Evolutionary conservation across 139 green algal species (phyloP).

Genomic region (Picochlorum sp.): DNA sequence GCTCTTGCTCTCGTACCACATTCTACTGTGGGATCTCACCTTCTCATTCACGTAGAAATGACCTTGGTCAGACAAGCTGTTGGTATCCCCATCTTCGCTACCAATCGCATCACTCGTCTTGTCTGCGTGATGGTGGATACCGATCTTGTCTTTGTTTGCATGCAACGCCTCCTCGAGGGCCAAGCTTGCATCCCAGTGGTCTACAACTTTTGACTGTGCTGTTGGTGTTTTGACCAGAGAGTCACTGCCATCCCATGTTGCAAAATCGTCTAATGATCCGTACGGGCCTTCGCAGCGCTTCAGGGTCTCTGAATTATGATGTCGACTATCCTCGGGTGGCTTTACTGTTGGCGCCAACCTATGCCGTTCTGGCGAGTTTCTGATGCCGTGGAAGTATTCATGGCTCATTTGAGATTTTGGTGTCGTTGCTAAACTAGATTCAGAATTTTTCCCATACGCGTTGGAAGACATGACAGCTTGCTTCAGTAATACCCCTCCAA

Average conservation of each 20-base stretch:
- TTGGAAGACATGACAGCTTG: too few species aligned
- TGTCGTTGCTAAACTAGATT: not conserved
- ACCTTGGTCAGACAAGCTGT: too few species aligned
- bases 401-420: not conserved
- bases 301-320: not conserved
- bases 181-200: conserved; percentile 21
- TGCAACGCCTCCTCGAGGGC: conserved; percentile 19
- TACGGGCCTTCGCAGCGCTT: not conserved
- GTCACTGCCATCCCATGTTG: conserved; percentile 21
- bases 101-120: too few species aligned
- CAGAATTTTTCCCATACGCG: not conserved
- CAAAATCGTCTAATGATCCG: conserved; percentile 5
- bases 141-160: not conserved
- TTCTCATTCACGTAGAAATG: too few species aligned
- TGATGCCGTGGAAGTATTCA: not conserved
- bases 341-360: not conserved
- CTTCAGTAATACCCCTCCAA: too few species aligned
- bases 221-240: conserved; percentile 21
- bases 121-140: not conserved
- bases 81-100: too few species aligned
- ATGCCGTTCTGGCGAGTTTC: not conserved
- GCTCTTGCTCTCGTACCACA: too few species aligned
- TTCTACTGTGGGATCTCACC: too few species aligned
- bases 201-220: conserved; percentile 9
- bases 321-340: not conserved